phyloP scores from a whole-genome alignment of 2,329 filamentous ascomycete species.

The Penicillium paneum region DNA sequence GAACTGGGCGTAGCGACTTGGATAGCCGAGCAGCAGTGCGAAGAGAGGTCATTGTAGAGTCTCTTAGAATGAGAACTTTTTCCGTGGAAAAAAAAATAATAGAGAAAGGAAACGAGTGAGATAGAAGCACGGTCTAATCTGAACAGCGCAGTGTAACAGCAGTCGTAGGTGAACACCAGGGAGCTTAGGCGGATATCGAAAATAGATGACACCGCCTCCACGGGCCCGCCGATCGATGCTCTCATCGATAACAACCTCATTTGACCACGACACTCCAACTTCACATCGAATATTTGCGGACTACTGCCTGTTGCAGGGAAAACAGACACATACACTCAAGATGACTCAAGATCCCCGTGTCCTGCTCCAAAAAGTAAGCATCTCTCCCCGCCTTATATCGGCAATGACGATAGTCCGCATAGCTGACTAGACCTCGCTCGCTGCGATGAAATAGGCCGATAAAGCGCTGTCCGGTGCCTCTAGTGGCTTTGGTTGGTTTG shows the following conservation, averaged over 20 bases:
- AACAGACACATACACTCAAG: constrained; percentile 18
- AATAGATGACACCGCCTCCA: constrained; percentile 23
- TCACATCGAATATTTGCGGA: constrained; percentile 7
- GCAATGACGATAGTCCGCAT: constrained; percentile 27
- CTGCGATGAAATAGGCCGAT: constrained; percentile 64
- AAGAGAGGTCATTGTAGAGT: constrained; percentile 12
- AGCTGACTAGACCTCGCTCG: constrained; percentile 26
- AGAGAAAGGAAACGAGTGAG: not conserved
- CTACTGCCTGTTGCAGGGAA: constrained; percentile 1
- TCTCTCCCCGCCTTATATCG: constrained; percentile 11
- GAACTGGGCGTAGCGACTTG: constrained; percentile 6
- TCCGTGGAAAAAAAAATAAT: too few species aligned
- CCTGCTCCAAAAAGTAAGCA: constrained; percentile 69
- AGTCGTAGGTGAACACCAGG: not conserved
- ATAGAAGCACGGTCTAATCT: not conserved
- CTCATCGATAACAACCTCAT: constrained; percentile 14
- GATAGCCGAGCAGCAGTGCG: constrained; percentile 19
- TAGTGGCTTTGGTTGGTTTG: constrained; percentile 85
- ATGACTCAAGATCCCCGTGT: constrained; percentile 78
- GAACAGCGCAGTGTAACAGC: not conserved
- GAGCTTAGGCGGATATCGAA: constrained; percentile 12
- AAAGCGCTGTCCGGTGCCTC: constrained; percentile 72
- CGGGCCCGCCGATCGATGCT: constrained; percentile 23
- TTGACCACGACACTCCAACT: constrained; percentile 19
- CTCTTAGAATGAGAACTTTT: not conserved